Base-by-base conservation (phyloP, 2,329 filamentous ascomycete genomes). In the Aureobasidium lini region DNA sequence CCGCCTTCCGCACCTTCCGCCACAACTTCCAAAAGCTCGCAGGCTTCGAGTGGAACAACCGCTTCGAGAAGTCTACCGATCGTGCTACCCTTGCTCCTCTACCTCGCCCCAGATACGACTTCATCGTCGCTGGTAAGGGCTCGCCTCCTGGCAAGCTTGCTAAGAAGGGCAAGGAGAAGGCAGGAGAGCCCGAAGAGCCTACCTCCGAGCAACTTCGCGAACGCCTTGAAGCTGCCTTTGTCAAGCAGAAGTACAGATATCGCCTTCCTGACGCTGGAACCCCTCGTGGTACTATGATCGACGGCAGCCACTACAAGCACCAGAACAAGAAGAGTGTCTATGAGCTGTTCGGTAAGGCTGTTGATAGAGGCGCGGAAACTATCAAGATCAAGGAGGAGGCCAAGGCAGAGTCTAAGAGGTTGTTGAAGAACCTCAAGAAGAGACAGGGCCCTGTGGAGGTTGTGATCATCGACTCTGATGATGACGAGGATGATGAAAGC, bases 21-120 rank as follows among this genome's bases (percentile, higher is more conserved):
- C 66, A 70, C 48, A 65, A 67, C 7, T 79, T 78, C 69, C 65
- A 67, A 52, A 69, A 72, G 61, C 66, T 73, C 15, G 77, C 75
- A 0, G 65, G 70, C 2, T 64, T 75, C 0, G 53, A 68, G 3
- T 79, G 76, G 76, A 70, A 74, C 61, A 66, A 75, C 43, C 74
- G 76, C 15, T 64, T 74, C 59, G 56, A 31, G 16, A 62, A 50
- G 2, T 61, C 28, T 56, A 16, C 29, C 31, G 31, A 23, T 39
- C 16, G 9, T 2, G 39, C 32, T 31, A 44, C 50, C 15, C 11
- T 52, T 44, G n/a, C 29, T 6, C 39, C 37, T 18, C 32, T 36
- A 8, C 28, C 29, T 31, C 32, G 18, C 31, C 28, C 29, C 28
- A 43, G 9, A 2, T 23, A n/a, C 36, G 37, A 28, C 11, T 18